Evolutionary conservation across 129 eudicot species (phyloP), one percentile per base, ranked within the genome.

Genomic region (Chrysanthemum makinoi): DNA sequence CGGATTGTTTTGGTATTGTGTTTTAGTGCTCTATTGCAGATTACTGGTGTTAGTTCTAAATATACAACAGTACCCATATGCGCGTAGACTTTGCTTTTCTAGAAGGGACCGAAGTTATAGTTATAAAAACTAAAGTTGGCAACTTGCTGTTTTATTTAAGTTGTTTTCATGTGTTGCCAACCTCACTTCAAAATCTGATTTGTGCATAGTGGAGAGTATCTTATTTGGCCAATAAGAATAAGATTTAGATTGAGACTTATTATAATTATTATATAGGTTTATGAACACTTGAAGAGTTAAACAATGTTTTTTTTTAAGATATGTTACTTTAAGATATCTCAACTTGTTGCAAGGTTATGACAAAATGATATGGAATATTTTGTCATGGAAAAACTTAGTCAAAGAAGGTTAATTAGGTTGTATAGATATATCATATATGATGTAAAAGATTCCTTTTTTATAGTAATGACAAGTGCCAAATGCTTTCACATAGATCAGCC

Each of bases 151-250:
- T 20, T 66, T 47, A 46, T 66, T 66, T 58, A 59, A 13, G 75
- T 68, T 77, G 47, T 70, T 70, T 53, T 71, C 66, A 44, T 44
- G 54, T 24, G 66, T 70, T 70, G 66, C 72, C 72, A 70, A 77
- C 72, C 77, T 77, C 66, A 54, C 74, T 62, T 62, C 46, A 77
- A 62, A 70, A 2, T 54, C 51, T 77, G 70, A 77, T 77, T 70
- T 46, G 56, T 62, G 43, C 39, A 66, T 22, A 62, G 76, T 62
- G 81, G 81, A 77, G 70, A 71, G 66, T 62, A 54, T 70, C 76
- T 70, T 71, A 66, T 64, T 70, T 55, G 54, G 77, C 81, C 81
- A 71, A 78, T 77, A 55, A 63, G 77, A 71, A 77, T 77, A 54
- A 64, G 77, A 70, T 57, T 70, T 77, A 24, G 64, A 16, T 26